Percentiles rank a stretch among this genome's conserved stretches.
Conservation (phyloP, 2,329 filamentous ascomycete genomes). For the Cordyceps farinosa region DNA sequence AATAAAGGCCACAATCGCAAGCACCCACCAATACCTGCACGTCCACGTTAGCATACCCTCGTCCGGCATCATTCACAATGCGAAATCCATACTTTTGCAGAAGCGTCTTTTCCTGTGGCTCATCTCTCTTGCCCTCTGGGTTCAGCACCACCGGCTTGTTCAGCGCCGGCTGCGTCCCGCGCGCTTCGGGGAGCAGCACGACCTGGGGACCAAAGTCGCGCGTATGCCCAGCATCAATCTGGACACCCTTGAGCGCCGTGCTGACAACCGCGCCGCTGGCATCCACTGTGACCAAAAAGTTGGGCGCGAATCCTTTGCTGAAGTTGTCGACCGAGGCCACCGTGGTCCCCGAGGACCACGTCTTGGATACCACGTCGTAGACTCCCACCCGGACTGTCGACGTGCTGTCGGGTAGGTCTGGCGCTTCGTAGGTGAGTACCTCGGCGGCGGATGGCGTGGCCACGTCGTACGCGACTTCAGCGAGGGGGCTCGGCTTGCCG, state of each 20-base stretch:
- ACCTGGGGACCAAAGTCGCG: conserved; percentile 63
- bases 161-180: conserved; percentile 55
- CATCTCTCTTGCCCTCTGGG: conserved; percentile 56
- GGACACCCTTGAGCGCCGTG: conserved; percentile 51
- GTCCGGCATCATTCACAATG: neutral
- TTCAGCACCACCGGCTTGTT: conserved; percentile 62
- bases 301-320: conserved; percentile 57
- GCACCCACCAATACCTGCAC: conserved; percentile 63
- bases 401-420: conserved; percentile 45
- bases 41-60: conserved; percentile 32
- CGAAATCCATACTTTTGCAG: conserved; percentile 55
- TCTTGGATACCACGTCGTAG: conserved; percentile 45
- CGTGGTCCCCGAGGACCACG: conserved; percentile 54
- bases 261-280: conserved; percentile 44
- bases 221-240: conserved; percentile 61
- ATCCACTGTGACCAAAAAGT: conserved; percentile 52
- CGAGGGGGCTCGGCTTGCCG: conserved; percentile 43
- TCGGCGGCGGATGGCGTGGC: conserved; percentile 41
- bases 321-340: conserved; percentile 56
- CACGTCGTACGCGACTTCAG: conserved; percentile 54
- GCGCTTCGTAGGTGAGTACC: conserved; percentile 54
- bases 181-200: conserved; percentile 43
- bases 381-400: conserved; percentile 56
- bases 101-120: conserved; percentile 59
- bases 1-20: conserved; percentile 52